A percentile compares a stretch with the other conserved stretches of the same genome.
Conservation (phyloP, 2,329 filamentous ascomycete genomes). For the Aspergillus fumigatiaffinis region DNA sequence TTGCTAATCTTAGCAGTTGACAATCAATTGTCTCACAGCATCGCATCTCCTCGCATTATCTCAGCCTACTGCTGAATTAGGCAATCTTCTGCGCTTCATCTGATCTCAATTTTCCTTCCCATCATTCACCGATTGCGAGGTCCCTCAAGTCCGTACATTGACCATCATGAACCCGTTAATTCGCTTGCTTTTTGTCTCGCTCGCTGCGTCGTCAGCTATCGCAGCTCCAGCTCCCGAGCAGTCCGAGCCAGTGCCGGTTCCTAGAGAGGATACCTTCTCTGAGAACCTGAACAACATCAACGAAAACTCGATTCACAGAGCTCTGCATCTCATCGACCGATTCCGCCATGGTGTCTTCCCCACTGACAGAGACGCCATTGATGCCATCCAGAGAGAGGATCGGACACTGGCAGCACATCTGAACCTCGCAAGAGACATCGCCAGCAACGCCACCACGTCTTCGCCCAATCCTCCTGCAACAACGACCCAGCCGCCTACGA, state of each 20-base stretch:
- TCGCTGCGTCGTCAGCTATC: constrained; percentile 23
- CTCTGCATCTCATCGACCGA: constrained; percentile 62
- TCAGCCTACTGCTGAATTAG: not conserved
- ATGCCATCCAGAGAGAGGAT: constrained; percentile 59
- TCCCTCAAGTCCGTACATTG: not conserved
- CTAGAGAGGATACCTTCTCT: constrained; percentile 41
- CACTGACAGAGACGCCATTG: constrained; percentile 60
- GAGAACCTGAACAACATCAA: constrained; percentile 56
- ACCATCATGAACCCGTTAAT: constrained; percentile 15
- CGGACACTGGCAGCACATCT: constrained; percentile 60
- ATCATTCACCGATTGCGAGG: not conserved
- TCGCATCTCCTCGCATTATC: not conserved
- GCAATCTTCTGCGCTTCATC: not conserved
- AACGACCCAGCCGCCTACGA: constrained; percentile 4
- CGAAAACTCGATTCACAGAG: constrained; percentile 59
- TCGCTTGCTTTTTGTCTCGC: constrained; percentile 22
- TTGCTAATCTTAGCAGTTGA: not conserved
- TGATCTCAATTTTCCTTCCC: not conserved
- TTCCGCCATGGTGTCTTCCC: constrained; percentile 67
- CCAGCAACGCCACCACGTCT: constrained; percentile 15
- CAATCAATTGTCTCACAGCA: not conserved
- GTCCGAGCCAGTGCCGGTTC: constrained; percentile 8
- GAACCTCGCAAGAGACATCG: constrained; percentile 58
- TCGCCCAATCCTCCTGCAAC: constrained; percentile 9
- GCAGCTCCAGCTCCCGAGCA: constrained; percentile 19